Base-by-base conservation (phyloP, 108 stramenopile species). In the Stephanodiscus minutulus region DNA sequence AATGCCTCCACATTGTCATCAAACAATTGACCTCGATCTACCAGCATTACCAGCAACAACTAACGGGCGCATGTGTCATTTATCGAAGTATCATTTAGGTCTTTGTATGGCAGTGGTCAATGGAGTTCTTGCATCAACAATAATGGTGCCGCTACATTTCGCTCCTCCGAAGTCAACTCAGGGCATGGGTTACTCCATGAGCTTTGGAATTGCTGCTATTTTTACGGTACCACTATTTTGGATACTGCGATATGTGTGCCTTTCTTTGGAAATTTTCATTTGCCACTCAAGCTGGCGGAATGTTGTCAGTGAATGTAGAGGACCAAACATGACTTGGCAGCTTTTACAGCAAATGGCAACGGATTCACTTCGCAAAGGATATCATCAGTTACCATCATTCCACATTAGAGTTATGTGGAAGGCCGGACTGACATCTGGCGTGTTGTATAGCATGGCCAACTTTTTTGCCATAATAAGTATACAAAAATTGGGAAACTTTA, bases 131-230 rank as follows among this genome's bases (percentile, higher is more conserved):
- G 84, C 81, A n/a, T 73, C 77, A 35, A 64, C 70, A 33, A 85
- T 85, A 12, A 74, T 86, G 81, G 77, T 86, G 11, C 86, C 86
- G 39, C 67, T 86, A 4, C 72, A 86, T 53, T 86, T 75, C 37
- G 83, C 83, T 74, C 73, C 67, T 62, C 68, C 64, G 56, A 66
- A 44, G 54, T 68, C 73, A 24, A 85, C 89, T 33, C 67, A 75
- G 7, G 91, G 94, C n/a, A 20, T 82, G 21, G 74, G 75, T 35
- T 95, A 82, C 79, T 76, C 92, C 15, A 85, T 88, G 68, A 86
- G 85, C 59, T 90, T 93, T 82, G 86, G 88, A 13, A 65, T 87
- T 56, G 89, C 89, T 21, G 84, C 92, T n/a, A 62, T 83, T 3
- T 62, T 86, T 22, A 86, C 89, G 10, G 86, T 85, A 9, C 1